Evolutionary conservation across 176 grass and related monocot genomes (phyloP).

Genomic region (Bromus sterilis): DNA sequence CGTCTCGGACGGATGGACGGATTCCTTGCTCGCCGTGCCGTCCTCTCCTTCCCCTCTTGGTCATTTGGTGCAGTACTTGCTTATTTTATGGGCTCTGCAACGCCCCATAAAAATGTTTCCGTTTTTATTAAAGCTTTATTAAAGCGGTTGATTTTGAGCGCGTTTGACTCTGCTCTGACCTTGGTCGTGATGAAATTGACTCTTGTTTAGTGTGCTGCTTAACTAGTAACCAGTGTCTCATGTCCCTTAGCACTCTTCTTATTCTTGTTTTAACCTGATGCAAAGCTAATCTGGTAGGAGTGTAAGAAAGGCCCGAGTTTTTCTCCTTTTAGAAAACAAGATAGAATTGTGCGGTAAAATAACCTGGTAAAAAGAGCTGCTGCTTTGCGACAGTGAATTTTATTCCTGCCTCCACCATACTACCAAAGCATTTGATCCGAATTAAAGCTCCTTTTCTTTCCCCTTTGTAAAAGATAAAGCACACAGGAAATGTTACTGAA

Average conservation of each 20-base stretch:
- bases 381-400: conserved; percentile 22
- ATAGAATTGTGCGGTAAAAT: background rate
- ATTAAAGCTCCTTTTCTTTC: background rate
- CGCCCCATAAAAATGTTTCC: background rate
- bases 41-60: background rate
- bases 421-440: background rate
- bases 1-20: background rate
- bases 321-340: background rate
- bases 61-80: background rate
- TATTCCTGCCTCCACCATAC: background rate
- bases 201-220: background rate
- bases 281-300: conserved; percentile 2
- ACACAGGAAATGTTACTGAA: background rate
- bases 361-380: conserved; percentile 15
- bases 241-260: too few species aligned
- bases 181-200: conserved; percentile 33
- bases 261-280: too few species aligned
- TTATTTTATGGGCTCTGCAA: background rate
- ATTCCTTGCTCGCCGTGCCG: background rate
- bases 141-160: conserved; percentile 12
- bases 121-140: too few species aligned
- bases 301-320: background rate
- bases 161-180: conserved; percentile 37
- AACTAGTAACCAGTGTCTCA: background rate
- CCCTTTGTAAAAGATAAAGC: background rate